Base-by-base conservation (phyloP, 2,329 filamentous ascomycete genomes). In the Myotisia sp. region DNA sequence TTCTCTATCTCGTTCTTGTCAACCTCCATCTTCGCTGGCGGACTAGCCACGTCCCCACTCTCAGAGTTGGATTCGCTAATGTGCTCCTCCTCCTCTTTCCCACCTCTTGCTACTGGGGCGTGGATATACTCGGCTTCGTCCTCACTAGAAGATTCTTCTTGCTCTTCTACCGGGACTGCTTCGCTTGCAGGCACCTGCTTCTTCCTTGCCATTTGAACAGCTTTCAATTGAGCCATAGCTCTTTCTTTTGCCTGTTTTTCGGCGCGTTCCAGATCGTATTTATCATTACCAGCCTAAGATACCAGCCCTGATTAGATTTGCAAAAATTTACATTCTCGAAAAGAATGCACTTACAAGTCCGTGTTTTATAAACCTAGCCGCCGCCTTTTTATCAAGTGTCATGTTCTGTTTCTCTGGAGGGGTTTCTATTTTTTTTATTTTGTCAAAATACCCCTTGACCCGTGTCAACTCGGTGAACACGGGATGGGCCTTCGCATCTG, bases 391-490 rank as follows among this genome's bases (percentile, higher is more conserved):
- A 51, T 94, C 70, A 16, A 79, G 50, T 14, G 57, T 72, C 42
- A 82, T 60, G 1, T 62, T 68, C 20, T 69, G 67, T 48, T 72
- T 64, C 34, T 62, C 56, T 3, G 69, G 67, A 1, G 71, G 70
- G 5, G 65, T 68, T 56, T 94, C 85, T 3, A 74, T 70, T 9
- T 67, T 64, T 51, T 90, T 83, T 54, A 95, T 87, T 63, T 95
- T 98, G 39, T 72, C 74, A 59, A 93, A 92, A 57, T 95, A 95
- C 52, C 85, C 79, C 56, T 78, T 84, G 35, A 95, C 77, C 37
- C 90, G 76, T 38, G 74, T 78, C 42, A 98, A 70, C 62, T 98
- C 90, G 39, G 70, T 70, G 59, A 84, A 90, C 39, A 98, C 74
- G 18, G 82, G 71, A 53, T 95, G 87, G 34, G 79, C 69, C 54